These are phyloP conservation scores for Eimeria zaria DNA, from an alignment of 169 alveolate species.

Conservation along the genomic window DNA sequence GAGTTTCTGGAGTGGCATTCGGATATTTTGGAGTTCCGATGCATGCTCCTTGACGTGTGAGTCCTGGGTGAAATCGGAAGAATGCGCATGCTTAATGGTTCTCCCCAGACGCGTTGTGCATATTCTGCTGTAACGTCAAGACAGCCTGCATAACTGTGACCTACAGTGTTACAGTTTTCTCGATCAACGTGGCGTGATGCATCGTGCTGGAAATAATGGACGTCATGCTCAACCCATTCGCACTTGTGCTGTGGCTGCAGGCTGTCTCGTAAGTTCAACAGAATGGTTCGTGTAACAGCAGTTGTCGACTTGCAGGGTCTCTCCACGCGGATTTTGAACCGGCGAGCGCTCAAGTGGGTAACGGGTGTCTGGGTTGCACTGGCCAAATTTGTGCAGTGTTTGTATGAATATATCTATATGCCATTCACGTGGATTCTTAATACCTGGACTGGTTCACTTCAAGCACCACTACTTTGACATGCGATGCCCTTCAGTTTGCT, in stretches of 20 bases:
- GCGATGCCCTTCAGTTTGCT: slow-evolving; percentile 44
- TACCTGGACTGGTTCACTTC: neutral
- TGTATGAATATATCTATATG: neutral
- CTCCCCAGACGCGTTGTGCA: neutral
- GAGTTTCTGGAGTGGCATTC: slow-evolving; percentile 76
- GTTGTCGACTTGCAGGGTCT: slow-evolving; percentile 83
- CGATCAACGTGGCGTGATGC: neutral
- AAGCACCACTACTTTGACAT: neutral
- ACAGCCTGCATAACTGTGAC: neutral
- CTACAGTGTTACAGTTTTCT: neutral
- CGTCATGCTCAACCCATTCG: neutral
- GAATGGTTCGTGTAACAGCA: slow-evolving; percentile 78
- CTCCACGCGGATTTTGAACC: slow-evolving; percentile 81
- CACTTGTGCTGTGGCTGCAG: slow-evolving; percentile 22
- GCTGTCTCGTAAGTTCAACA: slow-evolving; percentile 74
- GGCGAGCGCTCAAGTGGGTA: slow-evolving; percentile 78
- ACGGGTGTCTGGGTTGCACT: neutral
- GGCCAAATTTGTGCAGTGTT: neutral
- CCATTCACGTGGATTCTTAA: neutral
- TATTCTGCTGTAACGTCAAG: neutral
- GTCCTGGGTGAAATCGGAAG: neutral
- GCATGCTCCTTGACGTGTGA: slow-evolving; percentile 79
- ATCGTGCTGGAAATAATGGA: neutral
- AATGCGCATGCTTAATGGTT: neutral
- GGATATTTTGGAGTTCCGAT: slow-evolving; percentile 81